Percentiles rank a stretch among this genome's conserved stretches.
Conservation (phyloP, 192 early-diverging fungal genomes). For the Diversispora eburnea region DNA sequence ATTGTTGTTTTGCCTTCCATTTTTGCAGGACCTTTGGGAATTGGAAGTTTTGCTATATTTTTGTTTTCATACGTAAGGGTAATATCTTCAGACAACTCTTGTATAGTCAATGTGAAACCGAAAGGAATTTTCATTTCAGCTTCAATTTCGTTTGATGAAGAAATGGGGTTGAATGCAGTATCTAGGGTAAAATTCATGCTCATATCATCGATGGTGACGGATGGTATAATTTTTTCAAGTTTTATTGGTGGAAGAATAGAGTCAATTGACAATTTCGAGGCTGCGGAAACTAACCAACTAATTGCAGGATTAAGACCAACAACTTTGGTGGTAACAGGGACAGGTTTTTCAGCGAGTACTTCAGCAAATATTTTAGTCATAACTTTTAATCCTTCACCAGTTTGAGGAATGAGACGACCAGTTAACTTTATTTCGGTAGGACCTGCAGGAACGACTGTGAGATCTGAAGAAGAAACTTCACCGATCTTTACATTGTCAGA, state of each 20-base stretch:
- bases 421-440: neutral
- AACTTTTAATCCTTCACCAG: neutral
- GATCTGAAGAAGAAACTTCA: neutral
- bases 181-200: neutral
- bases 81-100: neutral
- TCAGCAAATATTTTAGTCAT: neutral
- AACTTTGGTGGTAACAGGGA: neutral
- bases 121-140: neutral
- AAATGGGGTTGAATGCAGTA: neutral
- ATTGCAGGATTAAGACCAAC: neutral
- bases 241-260: neutral
- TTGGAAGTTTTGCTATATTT: neutral
- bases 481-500: neutral
- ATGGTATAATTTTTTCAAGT: neutral
- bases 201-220: neutral
- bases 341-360: neutral
- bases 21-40: neutral
- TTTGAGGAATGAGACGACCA: neutral
- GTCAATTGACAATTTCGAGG: neutral
- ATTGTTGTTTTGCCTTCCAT: neutral
- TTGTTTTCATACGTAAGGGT: neutral
- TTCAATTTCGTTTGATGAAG: neutral
- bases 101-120: neutral
- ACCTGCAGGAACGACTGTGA: neutral
- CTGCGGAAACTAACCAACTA: neutral